Base-by-base conservation (phyloP, 306 rosid species). In the Mimosa bimucronata region DNA sequence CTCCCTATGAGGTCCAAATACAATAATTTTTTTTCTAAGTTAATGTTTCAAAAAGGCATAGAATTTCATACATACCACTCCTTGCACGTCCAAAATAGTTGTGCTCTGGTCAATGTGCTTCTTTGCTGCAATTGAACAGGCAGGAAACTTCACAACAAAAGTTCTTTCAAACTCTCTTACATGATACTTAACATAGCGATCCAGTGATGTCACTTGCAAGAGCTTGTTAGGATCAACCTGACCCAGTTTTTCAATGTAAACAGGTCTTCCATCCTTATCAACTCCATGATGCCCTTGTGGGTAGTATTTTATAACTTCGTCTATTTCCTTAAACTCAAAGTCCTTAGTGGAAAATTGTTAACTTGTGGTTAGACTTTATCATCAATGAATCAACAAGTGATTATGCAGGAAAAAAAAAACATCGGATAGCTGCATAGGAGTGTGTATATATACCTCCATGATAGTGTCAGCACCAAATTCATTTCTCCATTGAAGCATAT, bases 231-330 rank as follows among this genome's bases (percentile, higher is more conserved):
- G 73, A 81, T 95, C 98, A 16, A 95, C 98, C 70, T 78, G 89
- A 21, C 99, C 99, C 44, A 95, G 85, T 66, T 85, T 93, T 87
- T 95, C 99, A 23, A 95, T 91, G 89, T 95, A 95, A 62, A 95
- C 86, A 0, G 98, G 99, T 13, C 92, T 77, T 15, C 99, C 98
- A 1, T 93, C 98, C 76, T 92, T 95, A 71, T 95, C 99, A 76
- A 91, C 85, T 75, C 99, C 98, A 7, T 95, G 99, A 79, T 93
- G 89, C 52, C 99, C 99, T 90, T 95, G 99, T 16, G 98, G 98
- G 80, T 95, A 95, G 91, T 91, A 89, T 19, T 93, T 95, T 74
- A 90, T 65, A 38, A 95, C 98, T 73, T 95, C 97, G 31, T 91
- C 97, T 21, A 83, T 31, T 85, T 95, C 99, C 78, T 88, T 69